A percentile compares a stretch with the other conserved stretches of the same genome.
Conservation (phyloP, 139 green algal genomes). For the Marvania coccoides region DNA sequence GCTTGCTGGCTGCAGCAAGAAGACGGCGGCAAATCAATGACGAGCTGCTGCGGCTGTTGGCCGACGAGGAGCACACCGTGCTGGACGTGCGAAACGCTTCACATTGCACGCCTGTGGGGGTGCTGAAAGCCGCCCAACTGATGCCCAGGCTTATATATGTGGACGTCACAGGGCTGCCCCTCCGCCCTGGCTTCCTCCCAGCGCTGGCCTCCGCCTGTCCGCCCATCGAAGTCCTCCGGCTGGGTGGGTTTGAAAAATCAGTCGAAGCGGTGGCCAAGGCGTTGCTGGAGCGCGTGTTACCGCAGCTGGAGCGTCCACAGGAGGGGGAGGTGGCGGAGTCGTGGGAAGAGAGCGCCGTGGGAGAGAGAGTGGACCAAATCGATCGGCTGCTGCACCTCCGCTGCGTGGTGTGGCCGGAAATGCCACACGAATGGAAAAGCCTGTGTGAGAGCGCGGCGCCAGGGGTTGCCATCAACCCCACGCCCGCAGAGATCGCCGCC, state of each 20-base stretch:
- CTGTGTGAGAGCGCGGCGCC: background rate
- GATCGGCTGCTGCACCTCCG: background rate
- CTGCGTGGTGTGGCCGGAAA: conserved; percentile 3
- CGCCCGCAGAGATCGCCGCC: background rate
- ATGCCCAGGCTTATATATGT: background rate
- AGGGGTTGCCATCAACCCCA: conserved; percentile 1
- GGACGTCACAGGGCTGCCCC: background rate
- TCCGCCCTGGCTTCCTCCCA: background rate
- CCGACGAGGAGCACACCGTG: background rate
- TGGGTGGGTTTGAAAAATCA: conserved; percentile 1
- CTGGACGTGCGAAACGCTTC: background rate
- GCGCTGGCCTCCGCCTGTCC: conserved; percentile 2
- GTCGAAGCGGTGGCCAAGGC: background rate
- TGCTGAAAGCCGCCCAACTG: background rate
- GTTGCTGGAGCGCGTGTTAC: background rate
- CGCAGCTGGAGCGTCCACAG: background rate
- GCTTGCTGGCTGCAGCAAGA: conserved; percentile 6
- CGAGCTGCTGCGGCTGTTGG: conserved; percentile 1
- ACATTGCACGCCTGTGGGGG: background rate
- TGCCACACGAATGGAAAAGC: background rate
- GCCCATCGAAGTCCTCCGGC: background rate
- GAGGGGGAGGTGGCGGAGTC: background rate
- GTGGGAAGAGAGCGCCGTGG: background rate
- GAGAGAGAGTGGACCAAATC: background rate
- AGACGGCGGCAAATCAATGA: conserved; percentile 1